Base-by-base conservation (phyloP, 1,139 yeast genomes). In the Yamadazyma jaroonii region DNA sequence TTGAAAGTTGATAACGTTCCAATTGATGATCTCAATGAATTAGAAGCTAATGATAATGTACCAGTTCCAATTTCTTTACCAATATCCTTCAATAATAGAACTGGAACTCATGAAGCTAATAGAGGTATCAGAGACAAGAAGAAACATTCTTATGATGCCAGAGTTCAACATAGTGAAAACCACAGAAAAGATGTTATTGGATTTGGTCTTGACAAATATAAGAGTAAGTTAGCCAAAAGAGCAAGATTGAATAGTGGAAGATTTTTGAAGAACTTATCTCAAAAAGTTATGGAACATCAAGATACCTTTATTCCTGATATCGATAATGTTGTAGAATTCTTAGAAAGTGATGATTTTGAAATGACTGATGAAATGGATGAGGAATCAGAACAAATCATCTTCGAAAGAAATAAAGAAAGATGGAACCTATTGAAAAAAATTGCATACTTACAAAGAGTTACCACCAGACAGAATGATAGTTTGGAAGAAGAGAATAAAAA, bases 101-200 rank as follows among this genome's bases (percentile, higher is more conserved):
- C 96, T 0, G 96, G 97, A 21, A 56, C 67, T 0, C 66, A 63
- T 42, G 85, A 78, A 43, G 95, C 88, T 24, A 90, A 90, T 53
- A 66, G 68, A 37, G 97, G 97, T 36, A 76, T 90, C 25, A 70
- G 95, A 43, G 97, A 89, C 44, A 80, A 77, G 55, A 90, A 90
- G 64, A 79, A 82, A 41, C 77, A 81, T 40, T 86, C 96, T 13
- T 73, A 81, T 2, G 97, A 90, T 59, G 74, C 88, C 1, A 75
- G 97, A 53, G 82, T 90, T 31, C 83, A 82, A 39, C 80, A 81
- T 35, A 85, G 74, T 52, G 66, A 66, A 9, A 61, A 58, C 15
- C 97, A 90, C 55, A 64, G 69, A 40, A 64, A 66, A 13, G 97
- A 90, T 57, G 94, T 89, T 9, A 75, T 66, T 9, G 97, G 97